Evolutionary conservation across 495 filamentous ascomycete genomes (phyloP).

Genomic region (Viridothelium virens): DNA sequence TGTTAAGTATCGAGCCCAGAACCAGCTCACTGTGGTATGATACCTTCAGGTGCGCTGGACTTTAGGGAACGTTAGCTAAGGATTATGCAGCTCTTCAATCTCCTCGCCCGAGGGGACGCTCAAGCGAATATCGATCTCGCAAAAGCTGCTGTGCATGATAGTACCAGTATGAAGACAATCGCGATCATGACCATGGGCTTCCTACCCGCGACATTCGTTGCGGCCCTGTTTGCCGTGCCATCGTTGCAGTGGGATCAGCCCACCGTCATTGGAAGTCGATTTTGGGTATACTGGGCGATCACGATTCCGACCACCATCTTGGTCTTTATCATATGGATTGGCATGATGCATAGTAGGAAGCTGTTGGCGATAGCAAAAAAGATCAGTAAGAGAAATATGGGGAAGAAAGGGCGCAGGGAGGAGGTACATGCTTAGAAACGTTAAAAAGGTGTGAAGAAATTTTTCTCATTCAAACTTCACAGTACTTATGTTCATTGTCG

Average conservation of each 20-base stretch:
- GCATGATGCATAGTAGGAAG: background rate
- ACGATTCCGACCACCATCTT: conserved; percentile 4
- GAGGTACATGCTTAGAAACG: conserved; percentile 6
- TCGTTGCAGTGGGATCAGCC: conserved; percentile 20
- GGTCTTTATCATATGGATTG: conserved; percentile 1
- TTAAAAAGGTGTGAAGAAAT: background rate
- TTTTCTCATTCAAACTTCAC: conserved; percentile 1
- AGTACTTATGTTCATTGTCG: conserved; percentile 3
- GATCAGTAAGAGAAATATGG: background rate
- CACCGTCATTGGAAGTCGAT: conserved; percentile 28
- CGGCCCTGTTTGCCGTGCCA: conserved; percentile 16
- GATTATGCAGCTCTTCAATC: background rate
- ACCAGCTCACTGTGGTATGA: conserved; percentile 9
- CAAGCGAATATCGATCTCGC: conserved; percentile 21
- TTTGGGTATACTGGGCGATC: conserved; percentile 37
- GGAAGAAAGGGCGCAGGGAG: conserved; percentile 1
- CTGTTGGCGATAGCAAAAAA: conserved; percentile 2
- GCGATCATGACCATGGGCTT: conserved; percentile 24
- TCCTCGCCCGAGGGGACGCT: conserved; percentile 8
- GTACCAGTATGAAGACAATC: conserved; percentile 28
- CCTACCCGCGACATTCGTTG: conserved; percentile 22
- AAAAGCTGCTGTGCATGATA: conserved; percentile 31
- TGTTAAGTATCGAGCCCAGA: background rate
- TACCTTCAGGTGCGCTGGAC: background rate
- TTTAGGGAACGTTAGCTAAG: conserved; percentile 9